Evolutionary conservation across 108 stramenopile genomes (phyloP).

Genomic region (Nitzschia sp.): DNA sequence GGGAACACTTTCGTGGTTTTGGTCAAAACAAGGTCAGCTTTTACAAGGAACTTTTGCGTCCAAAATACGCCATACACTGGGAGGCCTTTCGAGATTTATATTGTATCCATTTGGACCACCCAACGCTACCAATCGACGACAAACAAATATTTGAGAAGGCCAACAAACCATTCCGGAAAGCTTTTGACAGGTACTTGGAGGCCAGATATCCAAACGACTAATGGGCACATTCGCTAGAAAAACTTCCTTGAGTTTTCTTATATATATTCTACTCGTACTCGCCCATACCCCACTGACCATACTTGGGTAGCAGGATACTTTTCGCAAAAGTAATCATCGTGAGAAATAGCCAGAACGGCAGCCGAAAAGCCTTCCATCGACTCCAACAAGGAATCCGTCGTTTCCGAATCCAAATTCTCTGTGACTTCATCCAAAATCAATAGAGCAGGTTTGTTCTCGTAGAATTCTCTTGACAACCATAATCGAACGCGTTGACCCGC

Average conservation of each 20-base stretch:
- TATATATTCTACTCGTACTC: neutral
- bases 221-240: too few species aligned
- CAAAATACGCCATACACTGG: slow-evolving; percentile 24
- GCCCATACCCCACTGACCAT: neutral
- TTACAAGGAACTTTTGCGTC: slow-evolving; percentile 12
- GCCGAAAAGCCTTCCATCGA: slow-evolving; percentile 28
- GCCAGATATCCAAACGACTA: neutral
- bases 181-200: neutral
- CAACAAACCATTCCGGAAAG: neutral
- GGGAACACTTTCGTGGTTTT: slow-evolving; percentile 18
- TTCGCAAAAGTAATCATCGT: slow-evolving; percentile 52
- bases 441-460: slow-evolving; percentile 27
- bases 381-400: slow-evolving; percentile 35
- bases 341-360: slow-evolving; percentile 45
- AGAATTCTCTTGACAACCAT: slow-evolving; percentile 43
- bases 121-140: neutral
- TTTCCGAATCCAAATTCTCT: slow-evolving; percentile 57
- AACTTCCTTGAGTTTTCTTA: too few species aligned
- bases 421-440: slow-evolving; percentile 55
- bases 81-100: slow-evolving; percentile 18
- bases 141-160: too few species aligned
- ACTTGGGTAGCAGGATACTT: slow-evolving; percentile 6
- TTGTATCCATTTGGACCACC: slow-evolving; percentile 26
- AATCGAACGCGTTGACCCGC: slow-evolving; percentile 61
- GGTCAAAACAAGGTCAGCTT: slow-evolving; percentile 21